These are phyloP conservation scores for Diphasiastrum complanatum DNA, from an alignment of 83 land plant genomes.

Conservation along the genomic window DNA sequence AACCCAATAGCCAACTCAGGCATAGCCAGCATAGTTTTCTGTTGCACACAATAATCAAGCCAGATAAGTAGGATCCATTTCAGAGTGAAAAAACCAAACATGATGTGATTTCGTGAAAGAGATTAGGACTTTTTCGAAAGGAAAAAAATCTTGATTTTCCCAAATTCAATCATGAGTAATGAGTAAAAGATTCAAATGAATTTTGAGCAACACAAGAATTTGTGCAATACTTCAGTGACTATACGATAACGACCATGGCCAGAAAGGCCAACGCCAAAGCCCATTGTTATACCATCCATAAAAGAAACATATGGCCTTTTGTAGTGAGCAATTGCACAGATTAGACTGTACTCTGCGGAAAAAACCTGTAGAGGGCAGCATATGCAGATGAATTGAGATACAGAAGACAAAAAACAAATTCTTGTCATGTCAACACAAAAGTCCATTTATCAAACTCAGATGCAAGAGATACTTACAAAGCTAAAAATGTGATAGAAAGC, in stretches of 20 bases:
- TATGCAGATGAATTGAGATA: too few species aligned
- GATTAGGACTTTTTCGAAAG: not conserved
- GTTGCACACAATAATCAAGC: conserved; percentile 6
- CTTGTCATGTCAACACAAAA: too few species aligned
- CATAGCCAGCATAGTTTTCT: conserved; percentile 96
- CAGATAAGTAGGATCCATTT: not conserved
- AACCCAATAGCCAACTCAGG: conserved; percentile 97
- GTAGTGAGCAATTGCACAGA: conserved; percentile 69
- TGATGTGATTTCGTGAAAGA: not conserved
- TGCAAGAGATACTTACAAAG: too few species aligned
- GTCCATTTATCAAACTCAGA: too few species aligned
- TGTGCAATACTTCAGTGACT: conserved; percentile 92
- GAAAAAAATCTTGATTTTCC: too few species aligned
- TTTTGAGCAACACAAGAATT: not conserved
- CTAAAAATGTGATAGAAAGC: too few species aligned
- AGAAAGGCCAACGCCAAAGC: conserved; percentile 95
- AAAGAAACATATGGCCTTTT: conserved; percentile 76
- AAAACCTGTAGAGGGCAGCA: conserved; percentile 50
- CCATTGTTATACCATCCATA: conserved; percentile 99
- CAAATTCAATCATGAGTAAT: too few species aligned
- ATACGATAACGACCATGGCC: conserved; percentile 88
- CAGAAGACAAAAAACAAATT: too few species aligned
- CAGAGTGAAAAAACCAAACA: not conserved
- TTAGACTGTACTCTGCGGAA: conserved; percentile 74
- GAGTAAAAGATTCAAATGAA: too few species aligned